Base-by-base conservation (phyloP, 2,329 filamentous ascomycete genomes). In the Aureobasidium sp. region DNA sequence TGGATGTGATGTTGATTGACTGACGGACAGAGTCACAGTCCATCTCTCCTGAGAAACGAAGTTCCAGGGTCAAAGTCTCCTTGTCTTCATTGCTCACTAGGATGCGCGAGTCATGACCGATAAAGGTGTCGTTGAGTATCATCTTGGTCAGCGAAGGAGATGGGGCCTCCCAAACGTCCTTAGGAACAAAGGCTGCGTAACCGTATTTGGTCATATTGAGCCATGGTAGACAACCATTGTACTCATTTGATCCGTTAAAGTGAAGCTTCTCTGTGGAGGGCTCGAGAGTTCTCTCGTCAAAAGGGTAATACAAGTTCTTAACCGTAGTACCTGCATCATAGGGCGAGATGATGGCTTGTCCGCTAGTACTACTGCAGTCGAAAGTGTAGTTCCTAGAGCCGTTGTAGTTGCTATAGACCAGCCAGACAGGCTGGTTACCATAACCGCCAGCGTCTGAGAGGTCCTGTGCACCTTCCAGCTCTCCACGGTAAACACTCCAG, bases 261-360 rank as follows among this genome's bases (percentile, higher is more conserved):
- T 76, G 76, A 37, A 84, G 75, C 32, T 73, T 74, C 5, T 75
- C 70, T 1, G 74, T 70, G 0, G 82, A 81, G 1, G 71, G 69
- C 55, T 76, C 75, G 13, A 88, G 73, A 0, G 72, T 78, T 63
- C 81, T 74, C 65, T 84, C 78, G 27, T 85, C 83, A 66, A 82
- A 84, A 0, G 84, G 84, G 68, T 82, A 83, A 69, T 88, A 85
- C 13, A 88, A 69, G 67, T 86, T 87, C 68, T 82, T 83, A 64
- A 88, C 84, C 0, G 77, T 82, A 1, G 78, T 81, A 13, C 78
- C 80, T 2, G 72, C 69, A 13, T 76, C 73, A 63, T 84, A 88
- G 0, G 85, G 83, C 10, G 84, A 74, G 41, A 87, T 73, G 41
- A 87, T 76, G 1, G 81, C 82, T 4, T 72, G 71, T n/a, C 73